Percentiles rank a stretch among this genome's conserved stretches.
These are phyloP conservation scores for Exophiala phaeomuriformis DNA, from an alignment of 2,329 filamentous ascomycete species.

Conservation along the genomic window DNA sequence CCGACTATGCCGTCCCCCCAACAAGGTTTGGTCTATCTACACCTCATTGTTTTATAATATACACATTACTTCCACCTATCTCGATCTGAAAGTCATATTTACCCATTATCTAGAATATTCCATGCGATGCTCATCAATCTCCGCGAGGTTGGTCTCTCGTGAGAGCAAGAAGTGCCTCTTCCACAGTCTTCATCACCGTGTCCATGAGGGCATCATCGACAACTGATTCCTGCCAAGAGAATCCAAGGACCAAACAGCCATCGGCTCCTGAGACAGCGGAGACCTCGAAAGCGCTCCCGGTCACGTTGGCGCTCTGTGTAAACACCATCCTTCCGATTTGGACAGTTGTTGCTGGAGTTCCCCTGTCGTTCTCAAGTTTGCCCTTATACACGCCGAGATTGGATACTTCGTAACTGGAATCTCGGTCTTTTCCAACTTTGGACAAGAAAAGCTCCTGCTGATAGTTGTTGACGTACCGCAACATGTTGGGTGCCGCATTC, in stretches of 20 bases:
- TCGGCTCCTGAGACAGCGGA: conserved; percentile 41
- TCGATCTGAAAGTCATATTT: too few relatives aligned
- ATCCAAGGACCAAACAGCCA: conserved; percentile 32
- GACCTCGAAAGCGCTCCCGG: conserved; percentile 35
- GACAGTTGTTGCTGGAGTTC: not conserved
- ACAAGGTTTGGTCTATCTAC: too few relatives aligned
- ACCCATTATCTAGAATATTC: too few relatives aligned
- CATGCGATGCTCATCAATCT: too few relatives aligned
- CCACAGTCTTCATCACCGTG: not conserved
- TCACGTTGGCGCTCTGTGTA: conserved; percentile 39
- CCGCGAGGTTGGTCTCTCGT: too few relatives aligned
- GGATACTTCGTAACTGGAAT: conserved; percentile 39
- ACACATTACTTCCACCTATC: too few relatives aligned
- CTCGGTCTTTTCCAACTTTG: conserved; percentile 36
- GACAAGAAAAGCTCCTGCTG: conserved; percentile 34
- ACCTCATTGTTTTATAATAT: too few relatives aligned
- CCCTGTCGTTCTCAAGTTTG: not conserved
- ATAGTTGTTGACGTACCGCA: conserved; percentile 38
- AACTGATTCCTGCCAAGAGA: conserved; percentile 16
- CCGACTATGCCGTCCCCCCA: too few relatives aligned
- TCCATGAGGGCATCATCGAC: conserved; percentile 10
- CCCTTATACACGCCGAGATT: conserved; percentile 38
- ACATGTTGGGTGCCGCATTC: conserved; percentile 33
- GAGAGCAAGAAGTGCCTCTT: not conserved
- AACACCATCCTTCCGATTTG: conserved; percentile 39